Conservation (phyloP, 257 asterid species). For the Plantago elongata region DNA sequence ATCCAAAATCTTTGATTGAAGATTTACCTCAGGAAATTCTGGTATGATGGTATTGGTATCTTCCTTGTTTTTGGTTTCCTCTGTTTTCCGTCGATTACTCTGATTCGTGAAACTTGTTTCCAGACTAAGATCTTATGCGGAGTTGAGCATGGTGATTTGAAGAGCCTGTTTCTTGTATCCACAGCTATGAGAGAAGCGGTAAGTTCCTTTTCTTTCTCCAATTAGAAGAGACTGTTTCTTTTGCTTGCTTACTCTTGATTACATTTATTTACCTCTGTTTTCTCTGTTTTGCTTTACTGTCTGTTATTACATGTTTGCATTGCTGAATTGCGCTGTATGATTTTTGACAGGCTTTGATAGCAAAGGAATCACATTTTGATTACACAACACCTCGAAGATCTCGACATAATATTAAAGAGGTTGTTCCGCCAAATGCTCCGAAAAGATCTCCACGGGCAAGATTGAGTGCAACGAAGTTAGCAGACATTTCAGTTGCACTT, state of each 20-base stretch:
- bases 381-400: background rate
- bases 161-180: constrained; percentile 32
- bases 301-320: too few relatives aligned
- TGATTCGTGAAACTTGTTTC: too few relatives aligned
- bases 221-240: too few relatives aligned
- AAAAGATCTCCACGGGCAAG: background rate
- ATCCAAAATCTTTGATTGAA: too few relatives aligned
- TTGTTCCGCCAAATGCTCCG: background rate
- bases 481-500: background rate
- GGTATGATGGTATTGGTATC: too few relatives aligned
- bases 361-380: background rate
- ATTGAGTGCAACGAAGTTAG: background rate
- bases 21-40: too few relatives aligned
- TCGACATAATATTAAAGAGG: background rate
- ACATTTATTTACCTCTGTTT: too few relatives aligned
- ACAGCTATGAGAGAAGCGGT: constrained; percentile 27
- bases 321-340: background rate
- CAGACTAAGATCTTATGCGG: constrained; percentile 7
- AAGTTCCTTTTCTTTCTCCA: background rate
- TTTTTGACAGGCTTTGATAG: background rate
- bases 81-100: too few relatives aligned
- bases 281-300: too few relatives aligned
- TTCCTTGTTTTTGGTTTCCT: too few relatives aligned
- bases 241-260: too few relatives aligned
- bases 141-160: constrained; percentile 46